Percentiles rank a stretch among this genome's conserved stretches.
Conservation (phyloP, 306 rosid species). For the Inga oerstediana region DNA sequence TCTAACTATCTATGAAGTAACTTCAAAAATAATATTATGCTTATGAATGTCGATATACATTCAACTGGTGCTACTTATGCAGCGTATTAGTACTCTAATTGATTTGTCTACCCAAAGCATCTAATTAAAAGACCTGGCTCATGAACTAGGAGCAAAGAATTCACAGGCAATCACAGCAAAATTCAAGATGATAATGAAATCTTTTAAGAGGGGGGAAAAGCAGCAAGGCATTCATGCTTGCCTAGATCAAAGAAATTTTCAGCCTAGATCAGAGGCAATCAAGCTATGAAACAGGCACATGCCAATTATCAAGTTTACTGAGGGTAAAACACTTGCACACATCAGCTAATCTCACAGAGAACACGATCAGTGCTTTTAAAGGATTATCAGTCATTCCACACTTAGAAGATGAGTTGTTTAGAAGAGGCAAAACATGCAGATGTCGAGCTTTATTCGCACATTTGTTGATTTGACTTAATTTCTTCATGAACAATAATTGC, state of each 20-base stretch:
- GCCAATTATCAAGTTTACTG: neutral
- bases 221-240: neutral
- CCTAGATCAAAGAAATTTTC: neutral
- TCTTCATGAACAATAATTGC: neutral
- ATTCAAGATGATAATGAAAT: neutral
- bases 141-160: neutral
- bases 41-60: neutral
- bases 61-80: neutral
- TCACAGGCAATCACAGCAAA: neutral
- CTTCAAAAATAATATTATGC: neutral
- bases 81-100: neutral
- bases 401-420: neutral
- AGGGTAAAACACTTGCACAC: neutral
- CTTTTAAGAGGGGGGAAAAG: neutral
- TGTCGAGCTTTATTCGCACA: neutral
- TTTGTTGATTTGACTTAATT: neutral
- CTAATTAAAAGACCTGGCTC: neutral
- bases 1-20: neutral
- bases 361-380: neutral
- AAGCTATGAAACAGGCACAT: neutral
- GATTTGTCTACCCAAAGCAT: neutral
- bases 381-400: neutral
- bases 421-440: neutral
- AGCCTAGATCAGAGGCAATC: neutral
- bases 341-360: neutral